Evolutionary conservation across 164 flowering plant species (phyloP), one percentile per base, ranked within the genome.

Genomic region (Vitis cinerea): DNA sequence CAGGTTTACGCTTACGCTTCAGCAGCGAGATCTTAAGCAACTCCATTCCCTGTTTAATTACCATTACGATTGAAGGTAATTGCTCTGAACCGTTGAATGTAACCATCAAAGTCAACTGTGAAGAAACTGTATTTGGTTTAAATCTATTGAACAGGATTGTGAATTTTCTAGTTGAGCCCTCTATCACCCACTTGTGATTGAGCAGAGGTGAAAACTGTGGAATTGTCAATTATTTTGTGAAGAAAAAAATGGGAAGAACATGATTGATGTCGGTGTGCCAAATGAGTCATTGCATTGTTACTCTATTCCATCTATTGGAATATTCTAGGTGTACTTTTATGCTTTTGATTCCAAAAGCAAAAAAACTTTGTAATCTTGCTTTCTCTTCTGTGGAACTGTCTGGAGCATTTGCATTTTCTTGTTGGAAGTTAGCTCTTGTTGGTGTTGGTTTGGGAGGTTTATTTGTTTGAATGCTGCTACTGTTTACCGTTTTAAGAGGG

Each of bases 71-170:
- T 69, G 90, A 90, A 84, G 99, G 98, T 76, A 87, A 81, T 78
- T 91, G 89, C 78, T 81, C 76, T 44, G 90, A 89, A 70, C 94
- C 90, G 8, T 74, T 95, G 73, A 75, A 80, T 63, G 71, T 88
- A 30, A 70, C 79, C 4, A 82, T 83, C 23, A 92, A 92, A 83
- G 84, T 91, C 69, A 92, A 95, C 77, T 95, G 97, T 49, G 94
- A 92, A 79, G 98, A 95, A 72, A 92, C 98, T 47, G 90, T 92
- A 55, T 92, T 95, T 74, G 98, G 97, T 63, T 78, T 92, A 72
- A 95, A 92, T 81, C 81, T 92, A 66, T 82, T 95, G 82, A 95
- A 92, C 79, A 84, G 90, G 78, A 67, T 92, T 51, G 94, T 86
- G 16, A 87, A 75, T 76, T 85, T 86, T 83, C 82, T 79, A 66